phyloP scores from a whole-genome alignment of 106 monocot genomes.

The Acorus gramineus region DNA sequence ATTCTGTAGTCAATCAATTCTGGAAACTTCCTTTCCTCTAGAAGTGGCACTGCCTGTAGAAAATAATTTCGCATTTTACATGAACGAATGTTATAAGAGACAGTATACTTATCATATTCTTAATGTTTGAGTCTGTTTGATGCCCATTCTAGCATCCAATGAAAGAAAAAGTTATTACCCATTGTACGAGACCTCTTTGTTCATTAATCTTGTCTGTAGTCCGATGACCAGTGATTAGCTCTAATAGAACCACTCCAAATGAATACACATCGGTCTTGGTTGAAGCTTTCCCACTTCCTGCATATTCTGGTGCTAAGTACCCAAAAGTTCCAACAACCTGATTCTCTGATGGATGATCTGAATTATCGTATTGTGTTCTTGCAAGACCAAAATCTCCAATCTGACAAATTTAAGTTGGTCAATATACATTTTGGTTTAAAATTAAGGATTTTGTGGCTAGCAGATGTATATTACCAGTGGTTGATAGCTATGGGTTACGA shows the following conservation, averaged over 20 bases:
- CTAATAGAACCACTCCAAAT: constrained; percentile 30
- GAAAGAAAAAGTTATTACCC: constrained; percentile 18
- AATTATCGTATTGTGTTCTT: constrained; percentile 10
- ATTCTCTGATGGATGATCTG: constrained; percentile 5
- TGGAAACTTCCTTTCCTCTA: constrained; percentile 27
- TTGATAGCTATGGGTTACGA: constrained; percentile 25
- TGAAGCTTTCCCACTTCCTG: constrained; percentile 25
- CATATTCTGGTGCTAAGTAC: constrained; percentile 42
- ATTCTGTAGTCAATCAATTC: constrained; percentile 39
- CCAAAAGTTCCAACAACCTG: constrained; percentile 31
- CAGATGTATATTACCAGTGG: constrained; percentile 19
- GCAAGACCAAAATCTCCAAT: constrained; percentile 42
- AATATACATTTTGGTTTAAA: not conserved
- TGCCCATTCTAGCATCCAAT: too few species aligned
- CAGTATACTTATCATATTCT: not conserved
- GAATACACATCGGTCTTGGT: constrained; percentile 41
- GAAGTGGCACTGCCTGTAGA: constrained; percentile 35
- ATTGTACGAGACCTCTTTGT: constrained; percentile 24
- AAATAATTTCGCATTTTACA: not conserved
- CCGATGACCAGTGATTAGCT: constrained; percentile 24
- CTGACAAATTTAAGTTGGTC: constrained; percentile 8
- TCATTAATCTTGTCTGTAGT: constrained; percentile 11
- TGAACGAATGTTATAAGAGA: not conserved
- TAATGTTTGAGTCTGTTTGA: too few species aligned
- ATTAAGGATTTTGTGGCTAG: not conserved